Base-by-base conservation (phyloP, 1,284 basidiomycete genomes). In the Macrocybe sp. region DNA sequence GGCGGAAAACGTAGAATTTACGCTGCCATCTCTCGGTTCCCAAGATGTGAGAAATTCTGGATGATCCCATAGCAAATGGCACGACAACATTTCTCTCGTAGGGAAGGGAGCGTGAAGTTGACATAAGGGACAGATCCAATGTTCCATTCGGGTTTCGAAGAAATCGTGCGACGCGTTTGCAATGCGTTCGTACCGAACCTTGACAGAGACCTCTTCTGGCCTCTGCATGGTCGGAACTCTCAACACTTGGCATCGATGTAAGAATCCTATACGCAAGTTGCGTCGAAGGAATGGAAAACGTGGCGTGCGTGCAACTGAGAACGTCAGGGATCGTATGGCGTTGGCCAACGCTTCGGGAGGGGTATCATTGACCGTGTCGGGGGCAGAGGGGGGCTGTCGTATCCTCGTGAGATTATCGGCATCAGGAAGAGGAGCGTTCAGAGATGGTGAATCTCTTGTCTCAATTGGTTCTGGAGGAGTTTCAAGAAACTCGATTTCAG, bases 101-200 rank as follows among this genome's bases (percentile, higher is more conserved):
- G 57, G 49, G 43, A 89, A 78, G 0, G 50, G 54, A 5, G 69
- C 69, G 42, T 81, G 71, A 3, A 83, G 55, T 40, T 72, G 66
- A 57, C 85, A 89, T 11, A 88, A 51, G 0, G 85, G 85, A 57
- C 85, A 89, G 32, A 61, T 47, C 76, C 80, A 84, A 10, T 51
- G 46, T 16, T 55, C 47, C 42, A 64, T 46, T 31, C 44, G 47
- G 5, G 58, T 55, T 36, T 59, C 55, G 46, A 59, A 59, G 22
- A 46, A 52, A 57, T 54, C 40, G 5, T 32, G 35, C 32, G 50
- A 44, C 9, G 49, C 48, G 12, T 60, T 54, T n/a, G 59, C 64
- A 7, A 54, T 43, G 47, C 64, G 56, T 35, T 65, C 60, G 34
- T 68, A 71, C 4, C 47, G 53, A 7, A 69, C 59, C 8, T 52